These are phyloP conservation scores for Diaporthe citri DNA, from an alignment of 2,329 filamentous ascomycete genomes.

Conservation along the genomic window DNA sequence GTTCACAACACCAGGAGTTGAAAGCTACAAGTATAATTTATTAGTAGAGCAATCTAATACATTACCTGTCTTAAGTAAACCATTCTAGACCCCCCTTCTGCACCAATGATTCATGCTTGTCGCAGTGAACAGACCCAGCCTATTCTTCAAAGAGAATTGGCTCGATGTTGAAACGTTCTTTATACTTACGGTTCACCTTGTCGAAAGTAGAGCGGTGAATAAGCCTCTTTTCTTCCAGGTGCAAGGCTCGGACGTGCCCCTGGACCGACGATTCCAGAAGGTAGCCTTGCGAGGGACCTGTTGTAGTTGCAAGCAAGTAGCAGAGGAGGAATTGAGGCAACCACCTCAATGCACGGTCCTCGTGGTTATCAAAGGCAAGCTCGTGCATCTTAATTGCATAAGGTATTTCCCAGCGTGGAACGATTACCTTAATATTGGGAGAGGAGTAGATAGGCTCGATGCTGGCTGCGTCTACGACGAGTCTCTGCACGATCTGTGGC, in stretches of 20 bases:
- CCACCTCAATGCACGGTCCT: background rate
- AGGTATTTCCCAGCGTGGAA: background rate
- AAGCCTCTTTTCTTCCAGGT: background rate
- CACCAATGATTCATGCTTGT: background rate
- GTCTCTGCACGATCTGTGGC: background rate
- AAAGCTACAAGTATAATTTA: background rate
- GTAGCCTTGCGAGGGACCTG: too few species aligned
- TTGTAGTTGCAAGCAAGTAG: background rate
- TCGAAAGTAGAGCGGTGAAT: background rate
- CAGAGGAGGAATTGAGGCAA: background rate
- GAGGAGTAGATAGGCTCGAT: background rate
- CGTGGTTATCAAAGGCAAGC: background rate
- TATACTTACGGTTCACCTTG: background rate
- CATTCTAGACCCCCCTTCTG: background rate
- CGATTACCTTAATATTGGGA: background rate
- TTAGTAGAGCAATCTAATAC: background rate
- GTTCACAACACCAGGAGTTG: background rate
- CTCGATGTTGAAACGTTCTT: background rate
- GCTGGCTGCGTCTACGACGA: background rate
- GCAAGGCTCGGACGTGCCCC: background rate
- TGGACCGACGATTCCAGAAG: background rate
- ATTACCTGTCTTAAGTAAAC: background rate
- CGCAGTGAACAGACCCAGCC: background rate
- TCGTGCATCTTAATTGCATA: background rate
- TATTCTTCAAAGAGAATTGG: conserved; percentile 4